These are phyloP conservation scores for Circinella minor DNA, from an alignment of 371 early-diverging fungal genomes.

Conservation along the genomic window DNA sequence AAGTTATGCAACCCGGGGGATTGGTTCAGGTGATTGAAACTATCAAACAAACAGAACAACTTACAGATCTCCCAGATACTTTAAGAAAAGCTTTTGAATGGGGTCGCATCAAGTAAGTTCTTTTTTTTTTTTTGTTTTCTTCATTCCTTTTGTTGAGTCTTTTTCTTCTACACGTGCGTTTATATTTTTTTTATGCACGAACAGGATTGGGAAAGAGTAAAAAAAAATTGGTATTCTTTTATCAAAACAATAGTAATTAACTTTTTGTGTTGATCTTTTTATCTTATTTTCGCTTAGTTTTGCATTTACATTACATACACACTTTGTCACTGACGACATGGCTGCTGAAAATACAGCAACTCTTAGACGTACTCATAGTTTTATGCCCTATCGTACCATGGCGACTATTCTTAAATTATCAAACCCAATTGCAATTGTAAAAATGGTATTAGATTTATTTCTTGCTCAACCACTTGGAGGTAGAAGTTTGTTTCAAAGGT, in stretches of 20 bases:
- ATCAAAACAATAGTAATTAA: too few species aligned
- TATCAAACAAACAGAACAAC: constrained; percentile 47
- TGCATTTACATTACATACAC: constrained; percentile 65
- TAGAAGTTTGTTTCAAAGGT: constrained; percentile 66
- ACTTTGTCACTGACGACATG: constrained; percentile 63
- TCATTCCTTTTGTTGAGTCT: too few species aligned
- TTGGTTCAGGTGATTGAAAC: constrained; percentile 38
- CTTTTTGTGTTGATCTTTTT: too few species aligned
- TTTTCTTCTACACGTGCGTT: too few species aligned
- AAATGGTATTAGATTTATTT: constrained; percentile 65
- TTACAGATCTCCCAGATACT: constrained; percentile 52
- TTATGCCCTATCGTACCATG: constrained; percentile 68
- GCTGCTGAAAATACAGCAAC: constrained; percentile 58
- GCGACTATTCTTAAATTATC: constrained; percentile 61
- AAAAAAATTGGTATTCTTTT: too few species aligned
- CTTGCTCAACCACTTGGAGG: constrained; percentile 72
- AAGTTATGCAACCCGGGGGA: constrained; percentile 61
- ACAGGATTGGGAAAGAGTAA: too few species aligned
- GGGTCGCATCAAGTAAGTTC: constrained; percentile 59
- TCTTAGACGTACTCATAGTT: constrained; percentile 59
- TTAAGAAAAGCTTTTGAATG: constrained; percentile 64
- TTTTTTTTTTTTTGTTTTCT: neutral
- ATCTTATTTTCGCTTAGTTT: constrained; percentile 35
- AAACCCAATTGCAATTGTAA: constrained; percentile 69
- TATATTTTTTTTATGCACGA: too few species aligned